These are phyloP conservation scores for Acaromyces ingoldii DNA, from an alignment of 1,284 basidiomycete genomes.

Conservation along the genomic window DNA sequence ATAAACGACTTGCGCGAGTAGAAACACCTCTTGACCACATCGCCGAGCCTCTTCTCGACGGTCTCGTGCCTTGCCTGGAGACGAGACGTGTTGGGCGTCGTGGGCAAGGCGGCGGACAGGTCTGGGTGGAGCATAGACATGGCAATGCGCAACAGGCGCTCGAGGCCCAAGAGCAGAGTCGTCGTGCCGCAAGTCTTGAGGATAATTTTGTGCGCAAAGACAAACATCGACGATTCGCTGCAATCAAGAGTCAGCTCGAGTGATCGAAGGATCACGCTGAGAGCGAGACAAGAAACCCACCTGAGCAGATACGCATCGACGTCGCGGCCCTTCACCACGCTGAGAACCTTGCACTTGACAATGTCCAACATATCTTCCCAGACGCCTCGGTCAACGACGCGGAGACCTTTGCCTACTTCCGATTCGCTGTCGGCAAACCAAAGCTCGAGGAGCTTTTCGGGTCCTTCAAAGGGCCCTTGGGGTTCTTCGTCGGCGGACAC, in stretches of 20 bases:
- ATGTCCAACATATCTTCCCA: conserved; percentile 98
- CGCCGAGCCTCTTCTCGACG: conserved; percentile 23
- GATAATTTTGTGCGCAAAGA: conserved; percentile 91
- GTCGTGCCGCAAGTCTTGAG: conserved; percentile 99
- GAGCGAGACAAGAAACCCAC: conserved; percentile 57
- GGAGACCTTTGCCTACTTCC: conserved; percentile 59
- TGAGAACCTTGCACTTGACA: conserved; percentile 95
- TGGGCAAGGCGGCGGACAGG: conserved; percentile 3
- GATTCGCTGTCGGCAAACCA: conserved; percentile 65
- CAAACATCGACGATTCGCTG: conserved; percentile 96
- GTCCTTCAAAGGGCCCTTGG: conserved; percentile 54
- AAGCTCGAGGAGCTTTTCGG: conserved; percentile 95
- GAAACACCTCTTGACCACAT: conserved; percentile 57
- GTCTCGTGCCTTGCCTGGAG: conserved; percentile 7
- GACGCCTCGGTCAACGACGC: conserved; percentile 67
- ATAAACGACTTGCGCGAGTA: conserved; percentile 99
- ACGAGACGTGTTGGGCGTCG: neutral
- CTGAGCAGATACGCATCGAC: conserved; percentile 93
- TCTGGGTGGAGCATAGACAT: conserved; percentile 66
- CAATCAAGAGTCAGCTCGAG: neutral
- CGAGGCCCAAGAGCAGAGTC: conserved; percentile 78
- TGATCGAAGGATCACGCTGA: no score
- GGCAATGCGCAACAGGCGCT: conserved; percentile 59
- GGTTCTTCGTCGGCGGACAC: conserved; percentile 9
- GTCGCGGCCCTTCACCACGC: conserved; percentile 76